Conservation (phyloP, 768 basidiomycete genomes). For the Pulveroboletus ravenelii region DNA sequence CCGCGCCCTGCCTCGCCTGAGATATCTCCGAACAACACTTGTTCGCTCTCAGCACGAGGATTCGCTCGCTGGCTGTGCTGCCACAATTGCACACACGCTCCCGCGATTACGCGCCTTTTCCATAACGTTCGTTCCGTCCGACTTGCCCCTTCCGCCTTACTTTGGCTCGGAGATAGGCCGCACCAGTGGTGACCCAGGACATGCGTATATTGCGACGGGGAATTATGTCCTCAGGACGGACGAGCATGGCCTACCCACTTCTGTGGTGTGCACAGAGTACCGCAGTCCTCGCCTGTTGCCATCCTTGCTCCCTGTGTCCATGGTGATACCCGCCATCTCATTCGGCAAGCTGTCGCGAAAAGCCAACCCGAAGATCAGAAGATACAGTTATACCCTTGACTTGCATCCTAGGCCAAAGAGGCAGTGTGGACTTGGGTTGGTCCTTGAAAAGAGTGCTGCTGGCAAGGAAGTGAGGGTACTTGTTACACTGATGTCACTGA, state of each 20-base stretch:
- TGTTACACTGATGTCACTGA: conserved; percentile 23
- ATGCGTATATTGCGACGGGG: conserved; percentile 39
- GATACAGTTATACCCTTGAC: conserved; percentile 23
- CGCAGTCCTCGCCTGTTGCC: conserved; percentile 24
- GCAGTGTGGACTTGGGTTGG: conserved; percentile 39
- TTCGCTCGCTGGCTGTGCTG: conserved; percentile 52
- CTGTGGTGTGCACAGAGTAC: conserved; percentile 48
- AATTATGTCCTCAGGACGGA: conserved; percentile 55
- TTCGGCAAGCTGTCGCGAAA: conserved; percentile 18
- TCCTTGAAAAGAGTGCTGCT: conserved; percentile 56
- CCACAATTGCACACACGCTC: conserved; percentile 58
- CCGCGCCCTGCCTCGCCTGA: conserved; percentile 58
- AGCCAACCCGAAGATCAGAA: conserved; percentile 29
- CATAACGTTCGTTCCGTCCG: conserved; percentile 60
- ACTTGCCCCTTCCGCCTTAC: conserved; percentile 45
- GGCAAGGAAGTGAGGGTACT: conserved; percentile 56
- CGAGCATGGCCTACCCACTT: conserved; percentile 58
- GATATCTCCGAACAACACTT: conserved; percentile 56
- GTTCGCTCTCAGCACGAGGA: conserved; percentile 67
- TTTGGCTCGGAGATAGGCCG: conserved; percentile 42
- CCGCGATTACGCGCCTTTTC: conserved; percentile 63
- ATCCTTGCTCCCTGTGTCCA: conserved; percentile 27
- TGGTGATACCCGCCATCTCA: conserved; percentile 25
- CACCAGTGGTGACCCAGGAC: conserved; percentile 22
- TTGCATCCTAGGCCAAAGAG: conserved; percentile 35